Evolutionary conservation across 2,329 filamentous ascomycete genomes (phyloP), one percentile per base, ranked within the genome.

Genomic region (Fusarium camptoceras): DNA sequence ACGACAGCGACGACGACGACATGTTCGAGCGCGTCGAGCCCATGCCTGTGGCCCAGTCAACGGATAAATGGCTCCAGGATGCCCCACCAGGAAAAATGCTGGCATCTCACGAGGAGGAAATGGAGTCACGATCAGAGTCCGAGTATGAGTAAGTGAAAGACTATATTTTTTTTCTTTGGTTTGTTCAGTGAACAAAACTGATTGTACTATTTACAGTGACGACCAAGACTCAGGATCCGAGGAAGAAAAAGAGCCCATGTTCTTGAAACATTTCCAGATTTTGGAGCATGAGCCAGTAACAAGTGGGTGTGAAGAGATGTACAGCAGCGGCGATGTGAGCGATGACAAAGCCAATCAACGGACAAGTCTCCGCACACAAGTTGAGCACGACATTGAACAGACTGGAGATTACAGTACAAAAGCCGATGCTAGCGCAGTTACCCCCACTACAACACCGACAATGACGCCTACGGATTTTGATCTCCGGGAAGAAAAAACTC

Each of bases 1-100:
- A 73, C 54, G 58, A 71, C n/a, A 74, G 76, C 24, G 79, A 79
- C 43, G 83, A 81, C 47, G 85, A 84, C 39, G 86, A 62, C 90
- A 47, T 48, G 43, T 56, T 56, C 37, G 67, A 88, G 90, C 64
- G 88, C 90, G 78, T 85, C 80, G 12, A 90, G 87, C 1, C 79
- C 90, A 27, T 89, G 87, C 1, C 79, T 90, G 27, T 89, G 87
- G 86, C 81, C 84, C 4, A 83, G 85, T 58, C 76, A 84, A 50
- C 63, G 50, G 77, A 88, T 7, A 86, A 86, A 6, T 85, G 86
- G 65, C 50, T 71, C 60, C 72, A 61, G 31, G 64, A 43, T 51
- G 54, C 69, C 67, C 66, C 61, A 43, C 57, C 39, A 64, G 42
- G 64, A 51, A 59, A 67, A 72, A 64, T 62, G 48, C 58, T 54